Conservation (phyloP, 2,329 filamentous ascomycete genomes). For the Nemania bipapillata region DNA sequence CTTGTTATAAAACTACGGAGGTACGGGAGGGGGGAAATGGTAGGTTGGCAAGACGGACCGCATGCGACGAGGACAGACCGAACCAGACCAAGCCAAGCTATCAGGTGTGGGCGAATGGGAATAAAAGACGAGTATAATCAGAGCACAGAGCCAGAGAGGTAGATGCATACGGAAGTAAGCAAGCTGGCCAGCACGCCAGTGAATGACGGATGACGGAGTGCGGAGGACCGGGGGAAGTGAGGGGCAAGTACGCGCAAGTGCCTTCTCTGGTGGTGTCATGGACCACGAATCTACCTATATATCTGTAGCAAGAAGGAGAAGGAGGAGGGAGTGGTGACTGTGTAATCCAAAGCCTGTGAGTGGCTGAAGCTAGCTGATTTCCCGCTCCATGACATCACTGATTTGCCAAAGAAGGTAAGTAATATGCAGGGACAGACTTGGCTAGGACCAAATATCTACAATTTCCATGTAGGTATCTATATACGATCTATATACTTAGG, state of each 20-base stretch:
- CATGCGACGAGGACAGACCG: no score
- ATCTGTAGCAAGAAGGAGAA: neutral
- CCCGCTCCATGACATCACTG: constrained; percentile 45
- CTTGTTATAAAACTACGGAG: neutral
- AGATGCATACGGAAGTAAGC: neutral
- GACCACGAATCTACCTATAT: neutral
- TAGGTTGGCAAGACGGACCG: neutral
- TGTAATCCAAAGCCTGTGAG: constrained; percentile 47
- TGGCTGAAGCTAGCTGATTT: constrained; percentile 42
- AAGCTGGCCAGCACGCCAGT: neutral
- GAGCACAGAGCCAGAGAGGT: neutral
- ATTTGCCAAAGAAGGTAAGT: constrained; percentile 16
- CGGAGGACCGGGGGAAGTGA: constrained; percentile 2
- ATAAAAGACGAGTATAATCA: neutral
- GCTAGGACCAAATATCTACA: no score
- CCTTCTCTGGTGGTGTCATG: neutral
- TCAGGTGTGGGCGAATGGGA: neutral
- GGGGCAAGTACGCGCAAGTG: neutral
- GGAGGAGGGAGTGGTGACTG: neutral
- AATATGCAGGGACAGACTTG: constrained; percentile 10
- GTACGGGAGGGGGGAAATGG: constrained; percentile 16
- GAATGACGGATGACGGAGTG: neutral
- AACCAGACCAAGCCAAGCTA: neutral
- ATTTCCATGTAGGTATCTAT: no score
- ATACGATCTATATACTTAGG: no score